Evolutionary conservation across 345 rosid genomes (phyloP).

Genomic region (Lepidium didymum): DNA sequence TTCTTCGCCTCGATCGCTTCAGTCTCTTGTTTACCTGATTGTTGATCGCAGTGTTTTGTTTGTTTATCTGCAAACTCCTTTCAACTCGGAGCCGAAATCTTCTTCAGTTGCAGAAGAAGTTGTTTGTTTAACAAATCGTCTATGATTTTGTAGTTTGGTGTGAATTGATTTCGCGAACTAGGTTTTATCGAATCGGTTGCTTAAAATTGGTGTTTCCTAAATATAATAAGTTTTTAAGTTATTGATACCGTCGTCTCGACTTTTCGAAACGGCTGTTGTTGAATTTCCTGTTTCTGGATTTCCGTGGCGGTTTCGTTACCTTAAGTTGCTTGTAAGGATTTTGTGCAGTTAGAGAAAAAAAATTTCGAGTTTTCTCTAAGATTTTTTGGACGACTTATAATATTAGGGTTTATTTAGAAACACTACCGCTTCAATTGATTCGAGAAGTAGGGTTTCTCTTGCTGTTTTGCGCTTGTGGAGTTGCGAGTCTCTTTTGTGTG

Average conservation of each 20-base stretch:
- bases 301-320: slow-evolving; percentile 2
- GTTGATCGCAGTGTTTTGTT: not conserved
- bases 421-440: not conserved
- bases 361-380: not conserved
- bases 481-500: too few species aligned
- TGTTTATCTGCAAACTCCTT: not conserved
- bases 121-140: not conserved
- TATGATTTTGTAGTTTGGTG: not conserved
- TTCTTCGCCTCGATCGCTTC: not conserved
- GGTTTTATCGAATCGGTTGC: not conserved
- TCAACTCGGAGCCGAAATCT: not conserved
- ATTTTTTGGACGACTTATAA: not conserved
- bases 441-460: not conserved
- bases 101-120: not conserved
- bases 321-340: not conserved
- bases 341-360: not conserved
- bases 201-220: too few species aligned
- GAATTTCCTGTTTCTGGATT: not conserved
- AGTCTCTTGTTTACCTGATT: not conserved
- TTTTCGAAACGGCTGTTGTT: not conserved
- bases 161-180: not conserved
- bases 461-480: not conserved
- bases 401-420: too few species aligned
- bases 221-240: not conserved
- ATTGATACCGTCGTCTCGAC: not conserved